Evolutionary conservation across 768 basidiomycete species (phyloP).

Genomic region (Podaxis mareebaensis): DNA sequence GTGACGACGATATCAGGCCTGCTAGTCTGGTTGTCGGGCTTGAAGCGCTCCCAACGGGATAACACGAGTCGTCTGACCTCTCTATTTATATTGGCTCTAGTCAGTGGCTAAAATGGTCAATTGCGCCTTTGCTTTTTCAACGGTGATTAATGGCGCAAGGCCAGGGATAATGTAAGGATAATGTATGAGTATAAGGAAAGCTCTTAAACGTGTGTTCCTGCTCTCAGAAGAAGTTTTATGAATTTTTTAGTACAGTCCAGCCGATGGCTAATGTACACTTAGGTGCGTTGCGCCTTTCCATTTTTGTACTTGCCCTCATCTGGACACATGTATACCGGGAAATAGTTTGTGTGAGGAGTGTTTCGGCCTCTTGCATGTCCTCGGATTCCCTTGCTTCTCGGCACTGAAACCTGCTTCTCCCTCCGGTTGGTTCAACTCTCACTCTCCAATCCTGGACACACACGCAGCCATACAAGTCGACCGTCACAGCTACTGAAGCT

Average conservation of each 20-base stretch:
- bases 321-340: background rate
- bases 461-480: background rate
- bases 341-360: background rate
- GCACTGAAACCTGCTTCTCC: background rate
- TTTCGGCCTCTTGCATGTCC: background rate
- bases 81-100: background rate
- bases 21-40: background rate
- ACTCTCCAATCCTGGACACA: background rate
- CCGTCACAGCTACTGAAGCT: background rate
- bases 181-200: background rate
- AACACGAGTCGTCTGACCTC: background rate
- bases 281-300: background rate
- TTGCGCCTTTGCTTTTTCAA: background rate
- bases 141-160: conserved; percentile 4
- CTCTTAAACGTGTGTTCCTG: background rate
- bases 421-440: background rate
- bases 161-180: background rate
- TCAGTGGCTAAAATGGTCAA: background rate
- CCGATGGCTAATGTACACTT: background rate
- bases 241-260: background rate
- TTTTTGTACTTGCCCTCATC: background rate
- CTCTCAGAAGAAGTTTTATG: background rate
- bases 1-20: background rate
- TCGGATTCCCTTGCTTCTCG: background rate
- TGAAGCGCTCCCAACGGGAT: background rate